Conservation (phyloP, 2,329 filamentous ascomycete species). For the Zasmidium cellare region DNA sequence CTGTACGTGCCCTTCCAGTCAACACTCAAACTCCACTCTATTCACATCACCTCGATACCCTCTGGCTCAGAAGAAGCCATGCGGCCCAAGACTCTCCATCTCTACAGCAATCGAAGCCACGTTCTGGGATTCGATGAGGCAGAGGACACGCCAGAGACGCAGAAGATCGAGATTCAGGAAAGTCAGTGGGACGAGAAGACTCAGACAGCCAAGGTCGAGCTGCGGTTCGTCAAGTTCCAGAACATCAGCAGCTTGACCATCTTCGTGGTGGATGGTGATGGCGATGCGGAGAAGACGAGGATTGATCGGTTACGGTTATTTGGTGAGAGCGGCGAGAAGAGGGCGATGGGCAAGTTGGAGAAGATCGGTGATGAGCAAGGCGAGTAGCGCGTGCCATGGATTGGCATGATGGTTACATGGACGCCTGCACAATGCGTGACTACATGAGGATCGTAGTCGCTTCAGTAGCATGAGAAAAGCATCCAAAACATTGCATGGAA, state of each 20-base stretch:
- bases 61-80: slow-evolving; percentile 73
- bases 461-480: too few species aligned
- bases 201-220: slow-evolving; percentile 53
- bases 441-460: too few species aligned
- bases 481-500: too few species aligned
- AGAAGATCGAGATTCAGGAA: slow-evolving; percentile 71
- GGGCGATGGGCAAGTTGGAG: slow-evolving; percentile 90
- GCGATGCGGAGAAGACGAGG: slow-evolving; percentile 81
- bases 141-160: slow-evolving; percentile 78
- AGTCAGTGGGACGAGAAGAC: slow-evolving; percentile 69
- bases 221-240: slow-evolving; percentile 97
- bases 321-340: slow-evolving; percentile 87
- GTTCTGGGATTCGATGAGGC: slow-evolving; percentile 95
- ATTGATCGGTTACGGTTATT: slow-evolving; percentile 77
- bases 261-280: slow-evolving; percentile 80
- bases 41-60: slow-evolving; percentile 80
- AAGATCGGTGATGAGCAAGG: slow-evolving; percentile 77
- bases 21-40: slow-evolving; percentile 83
- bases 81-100: slow-evolving; percentile 77
- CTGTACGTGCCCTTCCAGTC: slow-evolving; percentile 88
- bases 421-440: too few species aligned
- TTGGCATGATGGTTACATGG: too few species aligned
- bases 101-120: slow-evolving; percentile 86
- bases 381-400: slow-evolving; percentile 8
- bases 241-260: slow-evolving; percentile 83